Evolutionary conservation across 169 alveolate species (phyloP), one percentile per base, ranked within the genome.

Genomic region (Cryptosporidium viatorum): DNA sequence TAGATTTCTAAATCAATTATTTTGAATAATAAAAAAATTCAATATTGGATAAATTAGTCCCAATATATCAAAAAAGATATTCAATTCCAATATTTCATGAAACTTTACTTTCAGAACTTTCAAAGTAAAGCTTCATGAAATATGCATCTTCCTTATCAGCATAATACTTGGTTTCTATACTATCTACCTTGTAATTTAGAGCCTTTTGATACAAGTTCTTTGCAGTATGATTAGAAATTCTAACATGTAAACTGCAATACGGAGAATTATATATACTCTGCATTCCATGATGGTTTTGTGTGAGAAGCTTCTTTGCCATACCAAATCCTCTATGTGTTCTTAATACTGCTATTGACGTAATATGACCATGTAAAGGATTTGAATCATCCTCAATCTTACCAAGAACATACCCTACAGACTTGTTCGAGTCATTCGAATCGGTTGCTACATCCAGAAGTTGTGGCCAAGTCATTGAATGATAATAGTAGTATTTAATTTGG

Each of bases 401-500:
- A 71, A 96, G 91, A 39, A 96, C 98, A 85, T 96, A 96, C 1
- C 98, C 98, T 7, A 95, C 97, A 33, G 95, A 93, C 85, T 93
- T 94, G 29, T 96, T 95, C 41, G 91, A 86, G 26, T 93, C 92
- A 58, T 92, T 95, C 2, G 80, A 21, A 50, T 80, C 89, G 16
- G 67, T 43, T 9, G 97, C 97, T 0, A 96, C 95, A 52, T 94
- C 93, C 9, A 95, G 93, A 16, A 97, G 93, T 41, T 95, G 95
- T 33, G 99, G 98, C 99, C 99, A 97, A 55, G 98, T 94, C 60
- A 97, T 91, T 12, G 95, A 95, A 91, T 97, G 99, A 92, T 97
- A 97, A 69, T 96, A 95, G 91, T 97, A 97, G 92, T 97, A 97
- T 93, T 97, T 97, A 93, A 96, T 85, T 80, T 96, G 96, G 84